Evolutionary conservation across 1,139 yeast species (phyloP), one percentile per base, ranked within the genome.

Genomic region (Scheffersomyces illinoinensis): DNA sequence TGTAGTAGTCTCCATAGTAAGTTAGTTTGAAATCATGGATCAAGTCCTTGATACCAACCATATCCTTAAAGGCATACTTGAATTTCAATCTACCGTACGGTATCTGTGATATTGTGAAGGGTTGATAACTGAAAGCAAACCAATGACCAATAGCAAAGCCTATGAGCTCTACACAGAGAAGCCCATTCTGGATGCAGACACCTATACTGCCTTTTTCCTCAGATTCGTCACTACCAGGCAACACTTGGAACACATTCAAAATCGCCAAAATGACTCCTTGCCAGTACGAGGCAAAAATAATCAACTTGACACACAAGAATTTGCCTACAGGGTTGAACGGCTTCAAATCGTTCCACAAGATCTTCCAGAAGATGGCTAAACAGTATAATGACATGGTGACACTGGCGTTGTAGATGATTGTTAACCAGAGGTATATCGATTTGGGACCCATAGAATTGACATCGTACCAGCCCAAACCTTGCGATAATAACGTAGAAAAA

Each of bases 241-340:
- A 76, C 0, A 85, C 63, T 0, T 90, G 87, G 52, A 86, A 72
- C 65, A 82, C 81, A 62, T 83, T 86, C 50, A 91, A 68, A 1
- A 90, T 71, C 0, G 91, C 87, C 54, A 95, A 78, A 0, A 88
- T 67, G 26, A 93, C 81, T 0, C 97, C 95, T 71, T 95, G 99
- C 99, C 99, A 95, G 72, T 93, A 95, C 19, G 97, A 91, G 48
- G 97, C 98, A 79, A 95, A 95, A 58, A 96, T 93, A 59, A 95
- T 91, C 64, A 93, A 81, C 71, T 95, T 95, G 57, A 95, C 97
- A 76, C 98, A 93, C 53, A 96, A 73, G 71, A 95, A 95, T 73
- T 96, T 96, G 10, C 97, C 93, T 80, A 95, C 87, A 2, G 98
- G 98, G 57, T 91, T 84, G 75, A 89, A 93, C 0, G 91, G 93